phyloP scores from a whole-genome alignment of 345 rosid species.

The Hevea brasiliensis region DNA sequence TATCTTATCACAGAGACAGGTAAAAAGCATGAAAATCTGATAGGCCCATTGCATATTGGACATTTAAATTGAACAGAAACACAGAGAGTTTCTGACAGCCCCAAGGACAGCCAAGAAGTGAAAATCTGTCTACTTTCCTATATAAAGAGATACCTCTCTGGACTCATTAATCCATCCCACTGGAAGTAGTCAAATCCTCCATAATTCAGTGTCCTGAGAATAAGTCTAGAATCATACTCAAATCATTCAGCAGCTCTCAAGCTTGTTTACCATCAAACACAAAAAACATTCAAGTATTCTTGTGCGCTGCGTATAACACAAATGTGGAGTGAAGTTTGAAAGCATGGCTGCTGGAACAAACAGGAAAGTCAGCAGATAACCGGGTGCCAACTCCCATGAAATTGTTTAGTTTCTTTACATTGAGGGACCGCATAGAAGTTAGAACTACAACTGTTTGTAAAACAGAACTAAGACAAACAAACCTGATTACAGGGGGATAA shows the following conservation, averaged over 20 bases:
- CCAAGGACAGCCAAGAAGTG: background rate
- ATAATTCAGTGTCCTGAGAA: background rate
- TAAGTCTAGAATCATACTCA: background rate
- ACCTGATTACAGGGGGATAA: too few relatives aligned
- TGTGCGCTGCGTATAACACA: background rate
- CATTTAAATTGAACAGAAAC: background rate
- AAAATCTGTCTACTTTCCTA: background rate
- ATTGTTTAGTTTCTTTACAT: background rate
- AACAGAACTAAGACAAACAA: background rate
- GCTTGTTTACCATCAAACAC: background rate
- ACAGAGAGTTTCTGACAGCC: too few relatives aligned
- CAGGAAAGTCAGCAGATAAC: background rate
- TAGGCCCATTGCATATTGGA: background rate
- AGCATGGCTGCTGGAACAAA: background rate
- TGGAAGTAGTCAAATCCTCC: background rate
- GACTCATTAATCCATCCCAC: background rate
- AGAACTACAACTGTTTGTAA: background rate
- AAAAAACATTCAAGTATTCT: background rate
- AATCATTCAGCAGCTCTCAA: background rate
- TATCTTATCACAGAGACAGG: constrained; percentile 3
- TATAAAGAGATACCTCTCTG: background rate
- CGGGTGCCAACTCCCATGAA: background rate
- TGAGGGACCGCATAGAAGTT: too few relatives aligned
- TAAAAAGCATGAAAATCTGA: background rate
- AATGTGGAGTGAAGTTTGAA: background rate